Evolutionary conservation across 1,284 basidiomycete genomes (phyloP), one percentile per base, ranked within the genome.

Genomic region (Papiliotrema nemorosa): DNA sequence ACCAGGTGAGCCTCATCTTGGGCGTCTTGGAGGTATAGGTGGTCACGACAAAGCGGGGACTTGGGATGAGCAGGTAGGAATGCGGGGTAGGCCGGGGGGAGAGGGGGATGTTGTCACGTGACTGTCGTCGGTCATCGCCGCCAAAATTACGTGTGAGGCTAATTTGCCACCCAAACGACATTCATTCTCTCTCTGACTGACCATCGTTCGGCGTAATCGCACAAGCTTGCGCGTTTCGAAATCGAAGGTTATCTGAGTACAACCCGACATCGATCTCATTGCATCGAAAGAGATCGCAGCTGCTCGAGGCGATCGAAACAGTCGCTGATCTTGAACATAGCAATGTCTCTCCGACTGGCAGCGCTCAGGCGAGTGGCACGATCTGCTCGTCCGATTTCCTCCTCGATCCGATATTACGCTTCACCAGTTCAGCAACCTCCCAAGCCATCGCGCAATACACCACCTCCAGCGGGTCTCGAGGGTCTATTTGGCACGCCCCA

Each of bases 381-480:
- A 18, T 54, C 49, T 40, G 25, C 44, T 21, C 39, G 35, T 33
- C 45, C 41, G 24, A 36, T 43, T 34, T 43, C 54, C 47, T n/a
- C 49, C 49, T 21, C 49, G 47, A 48, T 50, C 50, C 58, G 67
- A 55, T 53, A 52, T 1, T 68, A 67, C 54, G 64, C 67, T 31
- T 59, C 62, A 3, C 60, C 64, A 0, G n/a, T n/a, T n/a, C 39
- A 55, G 24, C 51, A 57, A 42, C 56, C 63, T 13, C 64, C 69
- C 9, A 59, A 58, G 45, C 67, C 63, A 40, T 55, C 54, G 20
- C 53, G 59, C 40, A 72, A 68, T 54, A 47, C 64, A 20, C 67
- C 69, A 16, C 58, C 66, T 22, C 72, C 67, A 22, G 49, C 62
- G 27, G 70, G 69, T 13, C 63, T 70, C 44, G 71, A 70, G 46